Conservation (phyloP, 306 rosid species). For the Rosa chinensis region DNA sequence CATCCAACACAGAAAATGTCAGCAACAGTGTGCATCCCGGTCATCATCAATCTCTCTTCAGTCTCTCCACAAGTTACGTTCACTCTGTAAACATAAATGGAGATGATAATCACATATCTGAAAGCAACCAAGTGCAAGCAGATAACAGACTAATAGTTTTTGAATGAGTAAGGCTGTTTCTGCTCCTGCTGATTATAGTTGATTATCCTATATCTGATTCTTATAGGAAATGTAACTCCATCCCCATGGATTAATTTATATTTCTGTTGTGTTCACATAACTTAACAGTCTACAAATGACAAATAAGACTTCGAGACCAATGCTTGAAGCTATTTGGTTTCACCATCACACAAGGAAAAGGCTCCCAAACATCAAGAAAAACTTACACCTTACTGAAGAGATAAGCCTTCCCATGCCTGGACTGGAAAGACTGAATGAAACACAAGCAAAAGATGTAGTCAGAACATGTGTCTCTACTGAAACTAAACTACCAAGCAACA, state of each 20-base stretch:
- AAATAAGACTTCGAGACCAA: constrained; percentile 6
- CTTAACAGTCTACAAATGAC: constrained; percentile 16
- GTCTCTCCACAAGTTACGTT: constrained; percentile 65
- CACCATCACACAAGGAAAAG: constrained; percentile 14
- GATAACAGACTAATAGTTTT: background rate
- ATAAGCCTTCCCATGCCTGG: constrained; percentile 88
- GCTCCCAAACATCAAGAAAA: constrained; percentile 39
- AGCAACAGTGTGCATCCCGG: constrained; percentile 82
- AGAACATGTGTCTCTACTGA: constrained; percentile 28
- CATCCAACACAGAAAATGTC: constrained; percentile 94
- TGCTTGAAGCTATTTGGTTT: background rate
- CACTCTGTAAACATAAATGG: constrained; percentile 56
- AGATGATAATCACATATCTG: constrained; percentile 18
- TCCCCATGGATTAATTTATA: background rate
- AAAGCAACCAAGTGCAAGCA: constrained; percentile 5
- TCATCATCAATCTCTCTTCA: constrained; percentile 75
- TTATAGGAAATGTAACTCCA: background rate
- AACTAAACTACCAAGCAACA: constrained; percentile 17
- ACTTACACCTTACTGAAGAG: constrained; percentile 97
- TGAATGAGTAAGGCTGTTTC: background rate
- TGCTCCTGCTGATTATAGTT: background rate
- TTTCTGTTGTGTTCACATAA: background rate
- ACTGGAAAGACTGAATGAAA: constrained; percentile 67
- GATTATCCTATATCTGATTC: constrained; percentile 6
- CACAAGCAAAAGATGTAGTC: constrained; percentile 40